Percentiles rank a stretch among this genome's conserved stretches.
Conservation (phyloP, 305 asterid genomes). For the Fraxinus floribunda region DNA sequence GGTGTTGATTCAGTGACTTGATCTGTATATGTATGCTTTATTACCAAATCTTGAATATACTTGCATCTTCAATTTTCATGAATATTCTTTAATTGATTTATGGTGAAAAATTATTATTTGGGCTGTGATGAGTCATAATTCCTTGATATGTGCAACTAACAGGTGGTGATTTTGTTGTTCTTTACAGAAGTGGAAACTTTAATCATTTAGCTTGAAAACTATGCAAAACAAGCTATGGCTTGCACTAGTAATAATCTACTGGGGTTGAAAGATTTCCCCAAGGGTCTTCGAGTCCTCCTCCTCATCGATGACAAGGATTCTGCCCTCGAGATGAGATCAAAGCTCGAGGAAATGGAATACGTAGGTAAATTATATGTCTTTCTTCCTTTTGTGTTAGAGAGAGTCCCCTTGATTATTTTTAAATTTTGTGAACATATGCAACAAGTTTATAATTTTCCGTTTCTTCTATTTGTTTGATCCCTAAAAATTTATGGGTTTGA, state of each 20-base stretch:
- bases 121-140: neutral
- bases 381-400: neutral
- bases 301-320: conserved; percentile 33
- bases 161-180: neutral
- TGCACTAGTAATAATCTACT: conserved; percentile 43
- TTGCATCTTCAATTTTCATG: neutral
- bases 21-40: neutral
- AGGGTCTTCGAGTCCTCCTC: conserved; percentile 53
- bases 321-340: conserved; percentile 36
- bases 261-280: conserved; percentile 54
- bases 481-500: neutral
- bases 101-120: neutral
- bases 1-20: neutral
- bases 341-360: conserved; percentile 47
- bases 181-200: neutral
- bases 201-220: conserved; percentile 22
- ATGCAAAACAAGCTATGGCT: conserved; percentile 52
- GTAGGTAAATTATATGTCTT: conserved; percentile 28
- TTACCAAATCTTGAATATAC: neutral
- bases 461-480: neutral
- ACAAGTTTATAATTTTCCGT: neutral
- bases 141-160: neutral
- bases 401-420: neutral
- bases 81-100: neutral
- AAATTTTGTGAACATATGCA: neutral